Conservation (phyloP, 164 flowering plant genomes). For the Macadamia integrifolia region DNA sequence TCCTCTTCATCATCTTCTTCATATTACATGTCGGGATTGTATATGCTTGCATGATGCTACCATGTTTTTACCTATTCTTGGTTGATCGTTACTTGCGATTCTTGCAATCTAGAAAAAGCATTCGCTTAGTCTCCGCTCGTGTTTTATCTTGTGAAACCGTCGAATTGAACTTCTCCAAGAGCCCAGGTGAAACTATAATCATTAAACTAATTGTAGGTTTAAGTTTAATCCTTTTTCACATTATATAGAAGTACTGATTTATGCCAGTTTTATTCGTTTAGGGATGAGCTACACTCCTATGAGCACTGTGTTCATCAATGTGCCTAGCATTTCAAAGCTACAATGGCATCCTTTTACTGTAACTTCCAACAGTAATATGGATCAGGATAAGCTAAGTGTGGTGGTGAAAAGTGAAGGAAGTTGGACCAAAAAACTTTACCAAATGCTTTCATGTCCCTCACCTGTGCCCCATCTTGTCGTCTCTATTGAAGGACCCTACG, state of each 20-base stretch:
- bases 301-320: slow-evolving; percentile 51
- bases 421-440: slow-evolving; percentile 63
- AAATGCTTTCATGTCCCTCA: slow-evolving; percentile 44
- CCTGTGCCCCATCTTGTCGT: slow-evolving; percentile 47
- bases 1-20: slow-evolving; percentile 64
- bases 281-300: slow-evolving; percentile 52
- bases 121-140: slow-evolving; percentile 55
- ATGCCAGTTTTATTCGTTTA: neutral
- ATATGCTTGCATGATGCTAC: slow-evolving; percentile 57
- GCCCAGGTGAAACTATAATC: slow-evolving; percentile 32
- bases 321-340: slow-evolving; percentile 61
- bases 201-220: neutral
- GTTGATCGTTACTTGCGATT: slow-evolving; percentile 75
- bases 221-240: neutral
- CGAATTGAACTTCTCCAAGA: slow-evolving; percentile 78
- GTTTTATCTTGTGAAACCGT: slow-evolving; percentile 53
- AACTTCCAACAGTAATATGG: slow-evolving; percentile 49
- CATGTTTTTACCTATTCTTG: slow-evolving; percentile 76
- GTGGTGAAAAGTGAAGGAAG: slow-evolving; percentile 51
- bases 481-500: slow-evolving; percentile 86
- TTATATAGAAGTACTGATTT: no score
- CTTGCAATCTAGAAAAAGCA: slow-evolving; percentile 55
- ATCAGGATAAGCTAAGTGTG: slow-evolving; percentile 52
- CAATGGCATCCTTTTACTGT: slow-evolving; percentile 90
- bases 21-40: slow-evolving; percentile 59